Conservation (phyloP, 768 basidiomycete species). For the Hericium coralloides region DNA sequence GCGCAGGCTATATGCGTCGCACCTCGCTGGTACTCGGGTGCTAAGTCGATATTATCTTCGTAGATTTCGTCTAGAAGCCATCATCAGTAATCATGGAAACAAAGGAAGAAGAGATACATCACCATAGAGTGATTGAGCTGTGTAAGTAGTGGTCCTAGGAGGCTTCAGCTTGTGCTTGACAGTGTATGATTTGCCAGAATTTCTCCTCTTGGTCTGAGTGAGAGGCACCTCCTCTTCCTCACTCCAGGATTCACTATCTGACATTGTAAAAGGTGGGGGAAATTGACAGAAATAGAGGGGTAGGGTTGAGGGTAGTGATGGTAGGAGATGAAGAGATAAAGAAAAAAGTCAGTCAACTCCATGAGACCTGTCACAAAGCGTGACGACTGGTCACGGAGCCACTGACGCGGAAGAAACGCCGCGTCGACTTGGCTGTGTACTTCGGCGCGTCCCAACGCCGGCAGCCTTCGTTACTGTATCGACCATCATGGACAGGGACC, state of each 20-base stretch:
- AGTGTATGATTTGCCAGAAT: slow-evolving; percentile 16
- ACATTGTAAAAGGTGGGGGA: not conserved
- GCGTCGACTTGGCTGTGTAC: not conserved
- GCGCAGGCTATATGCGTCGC: slow-evolving; percentile 2
- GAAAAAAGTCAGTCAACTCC: too few relatives aligned
- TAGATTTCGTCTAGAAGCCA: slow-evolving; percentile 35
- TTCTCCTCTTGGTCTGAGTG: not conserved
- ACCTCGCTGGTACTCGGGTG: slow-evolving; percentile 65
- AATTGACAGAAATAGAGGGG: not conserved
- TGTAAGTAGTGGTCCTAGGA: slow-evolving; percentile 54
- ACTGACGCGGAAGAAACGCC: not conserved
- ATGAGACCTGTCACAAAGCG: not conserved
- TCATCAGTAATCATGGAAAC: not conserved
- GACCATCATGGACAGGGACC: not conserved
- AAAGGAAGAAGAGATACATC: slow-evolving; percentile 4
- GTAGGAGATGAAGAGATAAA: not conserved
- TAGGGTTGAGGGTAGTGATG: not conserved
- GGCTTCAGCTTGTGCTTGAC: slow-evolving; percentile 41
- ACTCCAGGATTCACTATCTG: not conserved
- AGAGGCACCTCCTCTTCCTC: not conserved
- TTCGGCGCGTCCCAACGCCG: not conserved
- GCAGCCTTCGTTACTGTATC: not conserved
- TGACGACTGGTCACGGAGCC: not conserved
- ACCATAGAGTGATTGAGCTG: slow-evolving; percentile 55
- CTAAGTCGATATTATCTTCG: slow-evolving; percentile 39